Percentiles rank a stretch among this genome's conserved stretches.
phyloP scores from a whole-genome alignment of 1,284 basidiomycete genomes.

The Moniliella sp. region DNA sequence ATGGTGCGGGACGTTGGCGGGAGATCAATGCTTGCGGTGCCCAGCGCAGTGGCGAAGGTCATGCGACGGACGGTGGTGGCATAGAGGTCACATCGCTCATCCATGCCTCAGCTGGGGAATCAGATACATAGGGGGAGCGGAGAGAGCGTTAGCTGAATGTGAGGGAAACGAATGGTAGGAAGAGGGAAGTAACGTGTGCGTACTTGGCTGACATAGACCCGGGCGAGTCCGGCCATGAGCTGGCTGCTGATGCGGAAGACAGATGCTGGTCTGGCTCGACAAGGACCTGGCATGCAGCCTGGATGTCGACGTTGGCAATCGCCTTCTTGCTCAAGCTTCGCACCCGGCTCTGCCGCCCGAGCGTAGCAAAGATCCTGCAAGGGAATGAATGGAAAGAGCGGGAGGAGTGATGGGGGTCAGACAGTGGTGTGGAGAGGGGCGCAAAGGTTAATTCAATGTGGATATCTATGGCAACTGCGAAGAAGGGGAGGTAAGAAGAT shows the following conservation, averaged over 20 bases:
- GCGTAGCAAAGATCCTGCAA: slow-evolving; percentile 14
- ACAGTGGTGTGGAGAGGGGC: too few relatives aligned
- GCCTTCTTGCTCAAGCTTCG: slow-evolving; percentile 10
- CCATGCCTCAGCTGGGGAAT: too few relatives aligned
- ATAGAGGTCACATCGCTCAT: slow-evolving; percentile 6
- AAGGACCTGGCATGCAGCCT: slow-evolving; percentile 5
- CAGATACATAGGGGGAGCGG: too few relatives aligned
- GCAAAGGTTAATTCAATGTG: not conserved
- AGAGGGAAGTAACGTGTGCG: not conserved
- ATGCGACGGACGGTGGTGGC: slow-evolving; percentile 6
- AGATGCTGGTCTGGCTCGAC: slow-evolving; percentile 3
- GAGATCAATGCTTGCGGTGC: too few relatives aligned
- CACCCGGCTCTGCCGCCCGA: slow-evolving; percentile 7
- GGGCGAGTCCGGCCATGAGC: slow-evolving; percentile 15
- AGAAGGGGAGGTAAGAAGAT: not conserved
- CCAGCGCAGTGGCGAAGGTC: too few relatives aligned
- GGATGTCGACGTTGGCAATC: slow-evolving; percentile 8
- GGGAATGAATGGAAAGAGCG: too few relatives aligned
- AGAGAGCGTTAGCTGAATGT: too few relatives aligned
- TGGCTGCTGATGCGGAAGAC: slow-evolving; percentile 13
- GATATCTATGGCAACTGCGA: not conserved
- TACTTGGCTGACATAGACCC: slow-evolving; percentile 10
- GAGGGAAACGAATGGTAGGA: too few relatives aligned
- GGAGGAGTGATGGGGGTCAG: too few relatives aligned
- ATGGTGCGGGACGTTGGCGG: too few relatives aligned